Evolutionary conservation across 768 basidiomycete genomes (phyloP).

Genomic region (Sporobolomyces phaffii): DNA sequence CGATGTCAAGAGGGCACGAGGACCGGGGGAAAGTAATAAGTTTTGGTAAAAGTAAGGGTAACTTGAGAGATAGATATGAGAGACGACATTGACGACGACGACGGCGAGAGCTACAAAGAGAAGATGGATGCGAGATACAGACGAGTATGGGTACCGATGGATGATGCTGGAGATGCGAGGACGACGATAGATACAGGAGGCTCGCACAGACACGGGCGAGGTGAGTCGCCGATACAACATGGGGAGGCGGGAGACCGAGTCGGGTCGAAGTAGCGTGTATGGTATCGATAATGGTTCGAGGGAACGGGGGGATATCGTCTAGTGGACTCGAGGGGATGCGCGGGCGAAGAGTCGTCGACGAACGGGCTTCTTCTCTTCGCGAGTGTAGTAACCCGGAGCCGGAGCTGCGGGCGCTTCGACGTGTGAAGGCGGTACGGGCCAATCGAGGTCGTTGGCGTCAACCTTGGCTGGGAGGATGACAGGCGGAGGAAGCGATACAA

Average conservation of each 20-base stretch:
- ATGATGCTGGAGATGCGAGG: background rate
- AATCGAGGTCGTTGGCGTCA: background rate
- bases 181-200: too few relatives aligned
- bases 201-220: too few relatives aligned
- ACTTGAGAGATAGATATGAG: too few relatives aligned
- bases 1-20: too few relatives aligned
- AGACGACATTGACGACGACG: too few relatives aligned
- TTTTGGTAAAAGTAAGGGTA: background rate
- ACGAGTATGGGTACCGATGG: background rate
- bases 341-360: constrained; percentile 4
- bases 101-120: background rate
- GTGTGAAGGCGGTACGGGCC: constrained; percentile 1
- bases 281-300: too few relatives aligned
- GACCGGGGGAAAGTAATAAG: too few relatives aligned
- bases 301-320: background rate
- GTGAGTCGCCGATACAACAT: too few relatives aligned
- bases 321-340: constrained; percentile 6
- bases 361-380: constrained; percentile 9
- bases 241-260: too few relatives aligned
- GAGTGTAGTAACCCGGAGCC: background rate
- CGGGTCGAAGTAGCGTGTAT: too few relatives aligned
- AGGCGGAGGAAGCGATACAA: constrained; percentile 17
- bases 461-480: constrained; percentile 22
- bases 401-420: background rate
- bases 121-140: background rate